phyloP scores from a whole-genome alignment of 345 rosid genomes.

The Sisymbrium altissimum region DNA sequence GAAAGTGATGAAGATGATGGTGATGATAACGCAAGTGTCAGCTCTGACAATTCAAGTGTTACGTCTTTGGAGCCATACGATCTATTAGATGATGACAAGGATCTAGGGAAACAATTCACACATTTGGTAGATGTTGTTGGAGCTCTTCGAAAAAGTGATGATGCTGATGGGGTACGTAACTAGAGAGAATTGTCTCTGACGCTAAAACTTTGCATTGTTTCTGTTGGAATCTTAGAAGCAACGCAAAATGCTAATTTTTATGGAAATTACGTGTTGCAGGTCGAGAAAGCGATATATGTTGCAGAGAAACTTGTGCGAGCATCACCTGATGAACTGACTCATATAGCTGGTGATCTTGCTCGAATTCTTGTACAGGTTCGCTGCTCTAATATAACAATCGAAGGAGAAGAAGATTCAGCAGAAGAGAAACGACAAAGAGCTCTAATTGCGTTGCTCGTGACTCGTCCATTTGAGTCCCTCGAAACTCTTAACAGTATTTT shows the following conservation, averaged over 20 bases:
- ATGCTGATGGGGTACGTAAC: constrained; percentile 83
- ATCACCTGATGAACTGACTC: constrained; percentile 86
- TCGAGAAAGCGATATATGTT: constrained; percentile 80
- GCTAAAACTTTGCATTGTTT: background rate
- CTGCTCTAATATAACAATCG: constrained; percentile 79
- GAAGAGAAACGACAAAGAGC: constrained; percentile 95
- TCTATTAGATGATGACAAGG: constrained; percentile 75
- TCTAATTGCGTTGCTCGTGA: constrained; percentile 72
- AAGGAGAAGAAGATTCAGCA: constrained; percentile 95
- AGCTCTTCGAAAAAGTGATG: constrained; percentile 88
- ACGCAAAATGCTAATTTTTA: background rate
- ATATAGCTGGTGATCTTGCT: constrained; percentile 71
- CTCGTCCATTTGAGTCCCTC: constrained; percentile 75
- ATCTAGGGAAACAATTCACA: constrained; percentile 59
- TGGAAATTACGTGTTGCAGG: constrained; percentile 42
- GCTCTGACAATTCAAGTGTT: constrained; percentile 68
- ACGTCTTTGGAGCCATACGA: constrained; percentile 92
- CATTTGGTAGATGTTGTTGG: constrained; percentile 90
- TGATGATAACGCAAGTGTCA: constrained; percentile 54
- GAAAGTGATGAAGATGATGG: constrained; percentile 55
- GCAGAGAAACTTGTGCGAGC: constrained; percentile 93
- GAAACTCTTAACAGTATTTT: constrained; percentile 56
- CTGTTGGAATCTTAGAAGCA: background rate
- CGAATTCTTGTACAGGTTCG: constrained; percentile 86
- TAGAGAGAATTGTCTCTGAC: constrained; percentile 12